These are phyloP conservation scores for Zasmidium cellare DNA, from an alignment of 2,329 filamentous ascomycete species.

Conservation along the genomic window DNA sequence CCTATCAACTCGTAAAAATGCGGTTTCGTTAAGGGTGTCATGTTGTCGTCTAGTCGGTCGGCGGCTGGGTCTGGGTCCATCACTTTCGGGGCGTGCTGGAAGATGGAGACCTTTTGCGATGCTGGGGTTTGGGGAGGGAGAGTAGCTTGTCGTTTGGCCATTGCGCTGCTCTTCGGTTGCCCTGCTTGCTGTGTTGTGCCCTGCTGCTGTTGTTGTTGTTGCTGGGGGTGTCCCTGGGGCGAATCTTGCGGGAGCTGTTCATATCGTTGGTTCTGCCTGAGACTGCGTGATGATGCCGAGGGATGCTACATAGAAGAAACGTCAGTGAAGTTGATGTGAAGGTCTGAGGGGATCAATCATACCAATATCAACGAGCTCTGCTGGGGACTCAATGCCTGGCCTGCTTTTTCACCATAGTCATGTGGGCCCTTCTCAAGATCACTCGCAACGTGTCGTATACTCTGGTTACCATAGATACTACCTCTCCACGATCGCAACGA, in stretches of 20 bases:
- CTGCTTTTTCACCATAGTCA: constrained; percentile 23
- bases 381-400: constrained; percentile 14
- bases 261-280: constrained; percentile 2
- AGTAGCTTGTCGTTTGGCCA: constrained; percentile 10
- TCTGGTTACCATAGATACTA: constrained; percentile 24
- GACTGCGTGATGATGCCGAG: constrained; percentile 7
- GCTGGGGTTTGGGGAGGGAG: constrained; percentile 10
- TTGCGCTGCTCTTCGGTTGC: background rate
- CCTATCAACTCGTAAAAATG: constrained; percentile 35
- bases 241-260: constrained; percentile 1
- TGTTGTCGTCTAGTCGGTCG: constrained; percentile 25
- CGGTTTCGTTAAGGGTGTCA: constrained; percentile 25
- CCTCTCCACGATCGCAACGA: constrained; percentile 32
- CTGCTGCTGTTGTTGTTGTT: constrained; percentile 4
- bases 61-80: constrained; percentile 30
- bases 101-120: constrained; percentile 13
- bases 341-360: background rate
- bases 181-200: background rate
- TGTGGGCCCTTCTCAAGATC: constrained; percentile 26
- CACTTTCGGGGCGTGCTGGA: constrained; percentile 18
- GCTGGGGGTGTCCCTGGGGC: background rate
- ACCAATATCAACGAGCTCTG: constrained; percentile 21
- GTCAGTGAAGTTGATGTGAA: background rate
- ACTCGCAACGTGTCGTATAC: background rate
- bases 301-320: constrained; percentile 10